Evolutionary conservation across 768 basidiomycete genomes (phyloP).

Genomic region (Mycena amicta): DNA sequence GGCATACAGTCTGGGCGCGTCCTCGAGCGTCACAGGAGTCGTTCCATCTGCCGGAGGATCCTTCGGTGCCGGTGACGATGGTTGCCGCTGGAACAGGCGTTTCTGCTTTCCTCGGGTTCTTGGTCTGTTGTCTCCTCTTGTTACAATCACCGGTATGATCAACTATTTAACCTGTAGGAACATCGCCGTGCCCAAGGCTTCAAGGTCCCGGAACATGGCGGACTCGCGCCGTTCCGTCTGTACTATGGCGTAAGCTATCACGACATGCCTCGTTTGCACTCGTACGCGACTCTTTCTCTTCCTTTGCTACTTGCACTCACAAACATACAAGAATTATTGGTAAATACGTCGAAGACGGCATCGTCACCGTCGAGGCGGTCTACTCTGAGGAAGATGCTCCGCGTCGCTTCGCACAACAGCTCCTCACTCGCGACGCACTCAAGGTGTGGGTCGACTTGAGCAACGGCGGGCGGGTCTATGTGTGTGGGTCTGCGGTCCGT

Average conservation of each 20-base stretch:
- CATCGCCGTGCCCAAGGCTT: constrained; percentile 17
- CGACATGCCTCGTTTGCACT: constrained; percentile 12
- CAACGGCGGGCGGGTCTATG: constrained; percentile 5
- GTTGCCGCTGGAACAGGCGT: constrained; percentile 16
- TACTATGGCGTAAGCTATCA: constrained; percentile 17
- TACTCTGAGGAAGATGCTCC: constrained; percentile 13
- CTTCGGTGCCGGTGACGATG: constrained; percentile 12
- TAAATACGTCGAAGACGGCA: constrained; percentile 9
- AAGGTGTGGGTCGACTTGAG: constrained; percentile 13
- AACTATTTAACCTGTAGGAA: too few relatives aligned
- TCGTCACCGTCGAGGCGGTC: constrained; percentile 9
- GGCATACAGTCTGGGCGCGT: constrained; percentile 14
- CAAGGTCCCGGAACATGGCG: constrained; percentile 8
- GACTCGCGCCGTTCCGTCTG: constrained; percentile 11
- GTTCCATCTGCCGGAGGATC: constrained; percentile 18
- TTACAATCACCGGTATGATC: neutral
- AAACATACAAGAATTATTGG: too few relatives aligned
- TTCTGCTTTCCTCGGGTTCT: constrained; percentile 15
- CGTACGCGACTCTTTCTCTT: too few relatives aligned
- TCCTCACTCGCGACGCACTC: constrained; percentile 14
- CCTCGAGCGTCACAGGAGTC: constrained; percentile 6
- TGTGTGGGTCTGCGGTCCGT: constrained; percentile 1
- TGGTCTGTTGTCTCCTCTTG: neutral
- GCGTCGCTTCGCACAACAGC: constrained; percentile 16
- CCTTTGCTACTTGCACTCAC: too few relatives aligned